Conservation (phyloP, 2,329 filamentous ascomycete species). For the Claviceps africana region DNA sequence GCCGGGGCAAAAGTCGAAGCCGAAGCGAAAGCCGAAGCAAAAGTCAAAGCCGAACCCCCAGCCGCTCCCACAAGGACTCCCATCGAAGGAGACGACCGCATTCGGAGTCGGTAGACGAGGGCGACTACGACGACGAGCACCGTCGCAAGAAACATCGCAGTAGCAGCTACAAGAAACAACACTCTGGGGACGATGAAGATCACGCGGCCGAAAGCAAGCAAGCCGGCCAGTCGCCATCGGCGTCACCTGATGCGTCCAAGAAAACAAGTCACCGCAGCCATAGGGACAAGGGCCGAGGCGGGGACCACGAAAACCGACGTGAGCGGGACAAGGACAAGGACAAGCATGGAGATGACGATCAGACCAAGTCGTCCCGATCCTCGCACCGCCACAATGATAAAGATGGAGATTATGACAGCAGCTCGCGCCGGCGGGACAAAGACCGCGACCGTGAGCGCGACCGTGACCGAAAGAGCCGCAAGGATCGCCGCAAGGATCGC, state of each 20-base stretch:
- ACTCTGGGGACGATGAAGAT: constrained; percentile 31
- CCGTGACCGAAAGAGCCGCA: constrained; percentile 23
- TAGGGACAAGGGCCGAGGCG: constrained; percentile 41
- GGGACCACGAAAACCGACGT: constrained; percentile 27
- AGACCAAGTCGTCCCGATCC: constrained; percentile 25
- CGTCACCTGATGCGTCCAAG: constrained; percentile 46
- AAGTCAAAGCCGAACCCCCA: constrained; percentile 9
- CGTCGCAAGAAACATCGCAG: constrained; percentile 37
- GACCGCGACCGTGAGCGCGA: constrained; percentile 19
- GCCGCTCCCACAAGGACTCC: constrained; percentile 29
- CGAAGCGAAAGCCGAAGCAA: too few species aligned
- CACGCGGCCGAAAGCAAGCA: constrained; percentile 26
- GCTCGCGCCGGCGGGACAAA: constrained; percentile 20
- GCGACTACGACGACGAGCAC: constrained; percentile 30
- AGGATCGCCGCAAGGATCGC: constrained; percentile 21
- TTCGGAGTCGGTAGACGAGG: constrained; percentile 35
- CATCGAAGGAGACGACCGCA: constrained; percentile 40
- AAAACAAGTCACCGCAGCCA: constrained; percentile 46
- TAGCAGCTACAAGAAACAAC: constrained; percentile 20
- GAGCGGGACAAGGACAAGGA: constrained; percentile 34
- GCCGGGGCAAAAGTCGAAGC: constrained; percentile 12
- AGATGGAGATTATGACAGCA: constrained; percentile 25
- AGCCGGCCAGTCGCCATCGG: constrained; percentile 47
- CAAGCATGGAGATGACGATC: constrained; percentile 29
- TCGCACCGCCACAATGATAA: constrained; percentile 24